These are phyloP conservation scores for Conoideocrella luteorostrata DNA, from an alignment of 2,329 filamentous ascomycete genomes.

Conservation along the genomic window DNA sequence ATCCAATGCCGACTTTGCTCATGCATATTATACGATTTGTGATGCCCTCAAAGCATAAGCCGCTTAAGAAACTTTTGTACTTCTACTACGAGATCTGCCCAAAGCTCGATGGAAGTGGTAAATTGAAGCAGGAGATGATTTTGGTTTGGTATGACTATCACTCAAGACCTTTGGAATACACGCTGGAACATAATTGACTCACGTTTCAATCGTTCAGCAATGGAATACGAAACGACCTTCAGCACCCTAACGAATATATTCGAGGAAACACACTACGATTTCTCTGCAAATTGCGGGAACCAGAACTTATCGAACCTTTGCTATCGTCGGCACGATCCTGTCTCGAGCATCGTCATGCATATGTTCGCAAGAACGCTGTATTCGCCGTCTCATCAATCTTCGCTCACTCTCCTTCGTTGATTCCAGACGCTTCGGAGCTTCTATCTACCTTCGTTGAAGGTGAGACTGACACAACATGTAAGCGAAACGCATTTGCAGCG, in stretches of 20 bases:
- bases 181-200: not conserved
- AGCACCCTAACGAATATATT: slow-evolving; percentile 97
- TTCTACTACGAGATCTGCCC: slow-evolving; percentile 99
- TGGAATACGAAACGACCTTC: slow-evolving; percentile 93
- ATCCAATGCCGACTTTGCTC: slow-evolving; percentile 87
- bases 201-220: slow-evolving; percentile 61
- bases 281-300: slow-evolving; percentile 89
- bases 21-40: slow-evolving; percentile 99
- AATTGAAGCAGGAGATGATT: slow-evolving; percentile 99
- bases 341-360: slow-evolving; percentile 92
- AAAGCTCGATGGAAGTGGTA: slow-evolving; percentile 85
- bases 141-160: slow-evolving; percentile 68
- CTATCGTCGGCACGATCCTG: slow-evolving; percentile 88
- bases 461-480: slow-evolving; percentile 92
- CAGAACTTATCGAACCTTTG: slow-evolving; percentile 92
- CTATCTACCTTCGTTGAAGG: slow-evolving; percentile 82
- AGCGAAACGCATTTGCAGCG: slow-evolving; percentile 93
- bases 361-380: slow-evolving; percentile 96
- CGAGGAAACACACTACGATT: slow-evolving; percentile 97
- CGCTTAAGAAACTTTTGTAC: slow-evolving; percentile 95
- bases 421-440: slow-evolving; percentile 91
- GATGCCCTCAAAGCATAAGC: slow-evolving; percentile 96
- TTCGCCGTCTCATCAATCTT: slow-evolving; percentile 91
- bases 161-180: not conserved
- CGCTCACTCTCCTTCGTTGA: slow-evolving; percentile 82